Conservation (phyloP, 345 rosid species). For the Ceriops zippeliana region DNA sequence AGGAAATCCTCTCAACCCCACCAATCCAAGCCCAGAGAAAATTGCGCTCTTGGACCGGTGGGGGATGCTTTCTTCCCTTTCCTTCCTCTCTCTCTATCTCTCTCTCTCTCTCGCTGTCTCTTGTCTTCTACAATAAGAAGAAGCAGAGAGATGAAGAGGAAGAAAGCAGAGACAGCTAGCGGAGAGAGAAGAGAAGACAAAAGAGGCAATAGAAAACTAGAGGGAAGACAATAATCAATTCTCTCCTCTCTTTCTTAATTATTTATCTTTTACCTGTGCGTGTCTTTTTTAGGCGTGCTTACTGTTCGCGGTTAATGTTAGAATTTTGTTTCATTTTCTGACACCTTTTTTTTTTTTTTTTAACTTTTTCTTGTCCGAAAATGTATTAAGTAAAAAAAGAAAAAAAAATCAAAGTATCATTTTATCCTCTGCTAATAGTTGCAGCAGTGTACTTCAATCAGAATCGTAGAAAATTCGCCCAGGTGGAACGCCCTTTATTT, state of each 20-base stretch:
- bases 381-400: neutral
- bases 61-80: neutral
- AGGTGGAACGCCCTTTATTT: neutral
- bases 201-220: neutral
- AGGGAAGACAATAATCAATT: constrained; percentile 4
- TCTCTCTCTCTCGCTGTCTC: constrained; percentile 9
- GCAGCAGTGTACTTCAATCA: no score
- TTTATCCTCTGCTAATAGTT: constrained; percentile 15
- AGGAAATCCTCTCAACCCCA: constrained; percentile 3
- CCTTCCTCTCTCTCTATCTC: constrained; percentile 1
- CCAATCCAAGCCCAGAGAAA: neutral
- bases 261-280: neutral
- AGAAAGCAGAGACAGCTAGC: constrained; percentile 14
- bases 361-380: neutral
- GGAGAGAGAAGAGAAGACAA: neutral
- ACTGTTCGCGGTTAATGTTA: neutral
- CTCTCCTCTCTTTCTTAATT: neutral
- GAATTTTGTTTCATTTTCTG: neutral
- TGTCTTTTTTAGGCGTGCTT: no score
- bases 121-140: constrained; percentile 21
- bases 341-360: neutral
- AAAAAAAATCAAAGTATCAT: constrained; percentile 1
- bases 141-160: constrained; percentile 40
- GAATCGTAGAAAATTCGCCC: no score
- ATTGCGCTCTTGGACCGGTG: neutral